phyloP scores from a whole-genome alignment of 495 filamentous ascomycete species.

The Neurospora sublineolata region DNA sequence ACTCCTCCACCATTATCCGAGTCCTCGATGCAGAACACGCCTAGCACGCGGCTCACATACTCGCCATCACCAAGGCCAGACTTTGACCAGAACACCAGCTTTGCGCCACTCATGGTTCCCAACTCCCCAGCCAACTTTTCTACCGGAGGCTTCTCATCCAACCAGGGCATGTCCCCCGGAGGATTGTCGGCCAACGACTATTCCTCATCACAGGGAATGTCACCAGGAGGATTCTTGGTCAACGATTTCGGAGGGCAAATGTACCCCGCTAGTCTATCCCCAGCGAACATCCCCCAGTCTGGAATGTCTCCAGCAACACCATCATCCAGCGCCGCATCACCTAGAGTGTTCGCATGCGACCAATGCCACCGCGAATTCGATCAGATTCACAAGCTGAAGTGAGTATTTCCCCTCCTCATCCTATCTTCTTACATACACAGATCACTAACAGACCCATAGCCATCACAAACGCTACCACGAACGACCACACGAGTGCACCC shows the following conservation, averaged over 20 bases:
- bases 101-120: not conserved
- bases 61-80: constrained; percentile 29
- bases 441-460: constrained; percentile 9
- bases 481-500: constrained; percentile 32
- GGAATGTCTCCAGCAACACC: not conserved
- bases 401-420: not conserved
- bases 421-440: not conserved
- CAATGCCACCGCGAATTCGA: constrained; percentile 33
- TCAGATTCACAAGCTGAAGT: constrained; percentile 39
- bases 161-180: constrained; percentile 10
- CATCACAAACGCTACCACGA: constrained; percentile 41
- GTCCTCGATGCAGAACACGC: constrained; percentile 30
- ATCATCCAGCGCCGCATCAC: constrained; percentile 18
- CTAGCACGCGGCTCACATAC: constrained; percentile 27
- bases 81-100: not conserved
- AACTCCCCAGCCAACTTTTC: not conserved
- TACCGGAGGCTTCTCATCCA: constrained; percentile 4
- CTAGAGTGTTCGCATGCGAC: constrained; percentile 25
- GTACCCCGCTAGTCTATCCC: not conserved
- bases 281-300: not conserved
- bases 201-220: not conserved
- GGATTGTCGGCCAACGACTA: not conserved
- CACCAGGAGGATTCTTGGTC: not conserved
- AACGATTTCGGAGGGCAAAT: not conserved
- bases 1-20: constrained; percentile 32